Evolutionary conservation across 1,139 yeast species (phyloP).

Genomic region (Taiozyma sp.): DNA sequence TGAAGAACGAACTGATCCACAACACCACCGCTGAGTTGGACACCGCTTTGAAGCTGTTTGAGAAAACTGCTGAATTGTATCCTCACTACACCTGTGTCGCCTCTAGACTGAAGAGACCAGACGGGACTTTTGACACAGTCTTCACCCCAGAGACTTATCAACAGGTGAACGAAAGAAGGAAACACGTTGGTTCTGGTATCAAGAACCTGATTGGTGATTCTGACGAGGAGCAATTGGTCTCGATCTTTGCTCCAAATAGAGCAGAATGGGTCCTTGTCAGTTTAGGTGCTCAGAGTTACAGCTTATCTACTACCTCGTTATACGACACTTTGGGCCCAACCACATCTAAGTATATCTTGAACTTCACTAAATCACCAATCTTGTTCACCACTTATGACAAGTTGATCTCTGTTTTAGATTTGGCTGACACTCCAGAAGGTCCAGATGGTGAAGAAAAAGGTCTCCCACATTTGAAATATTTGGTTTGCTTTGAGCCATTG

Average conservation of each 20-base stretch:
- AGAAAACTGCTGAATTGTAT: slow-evolving; percentile 32
- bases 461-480: slow-evolving; percentile 33
- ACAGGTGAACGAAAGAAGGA: slow-evolving; percentile 36
- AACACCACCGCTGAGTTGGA: slow-evolving; percentile 44
- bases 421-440: slow-evolving; percentile 33
- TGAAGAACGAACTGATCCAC: slow-evolving; percentile 35
- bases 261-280: slow-evolving; percentile 60
- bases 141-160: slow-evolving; percentile 47
- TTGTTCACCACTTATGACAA: slow-evolving; percentile 23
- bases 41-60: slow-evolving; percentile 47
- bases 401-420: slow-evolving; percentile 15
- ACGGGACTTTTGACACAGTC: slow-evolving; percentile 19
- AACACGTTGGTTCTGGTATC: slow-evolving; percentile 60
- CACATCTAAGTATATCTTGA: slow-evolving; percentile 52
- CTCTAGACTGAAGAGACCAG: slow-evolving; percentile 27
- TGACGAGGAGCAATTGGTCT: slow-evolving; percentile 40
- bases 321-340: slow-evolving; percentile 62
- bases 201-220: slow-evolving; percentile 30
- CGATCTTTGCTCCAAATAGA: slow-evolving; percentile 50
- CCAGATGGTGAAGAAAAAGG: slow-evolving; percentile 26
- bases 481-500: slow-evolving; percentile 49
- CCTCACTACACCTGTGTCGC: slow-evolving; percentile 48
- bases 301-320: slow-evolving; percentile 51
- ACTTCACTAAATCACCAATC: slow-evolving; percentile 50
- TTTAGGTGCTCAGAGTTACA: slow-evolving; percentile 47